Conservation (phyloP, 164 flowering plant genomes). For the Stephania cephalantha region DNA sequence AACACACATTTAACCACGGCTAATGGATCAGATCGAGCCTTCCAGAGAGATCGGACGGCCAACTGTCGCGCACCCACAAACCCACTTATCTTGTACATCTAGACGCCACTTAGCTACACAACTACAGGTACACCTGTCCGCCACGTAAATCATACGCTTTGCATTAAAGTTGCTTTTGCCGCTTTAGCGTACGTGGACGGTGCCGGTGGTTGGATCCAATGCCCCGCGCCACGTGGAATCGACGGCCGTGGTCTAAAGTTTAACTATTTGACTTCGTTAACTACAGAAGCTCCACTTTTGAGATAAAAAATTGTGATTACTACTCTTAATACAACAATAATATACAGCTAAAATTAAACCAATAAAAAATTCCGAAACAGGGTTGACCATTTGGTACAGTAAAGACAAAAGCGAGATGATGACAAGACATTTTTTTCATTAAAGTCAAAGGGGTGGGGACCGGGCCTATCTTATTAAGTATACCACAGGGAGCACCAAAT, state of each 20-base stretch:
- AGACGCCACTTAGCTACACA: neutral
- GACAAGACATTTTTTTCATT: neutral
- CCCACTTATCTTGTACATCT: neutral
- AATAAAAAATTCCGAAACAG: neutral
- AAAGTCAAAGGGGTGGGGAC: neutral
- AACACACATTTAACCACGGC: neutral
- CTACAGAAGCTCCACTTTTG: neutral
- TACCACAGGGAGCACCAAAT: conserved; percentile 7
- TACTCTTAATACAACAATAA: neutral
- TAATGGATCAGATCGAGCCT: neutral
- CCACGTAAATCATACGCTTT: neutral
- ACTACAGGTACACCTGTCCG: neutral
- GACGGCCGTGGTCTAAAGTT: neutral
- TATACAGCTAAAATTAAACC: neutral
- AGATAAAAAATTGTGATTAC: neutral
- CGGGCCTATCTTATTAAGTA: neutral
- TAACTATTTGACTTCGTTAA: neutral
- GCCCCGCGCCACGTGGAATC: neutral
- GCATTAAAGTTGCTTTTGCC: neutral
- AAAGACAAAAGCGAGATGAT: neutral
- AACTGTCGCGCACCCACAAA: neutral
- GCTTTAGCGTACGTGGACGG: neutral
- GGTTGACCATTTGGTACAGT: neutral
- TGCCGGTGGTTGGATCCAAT: neutral
- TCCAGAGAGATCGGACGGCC: neutral